Conservation (phyloP, 2,329 filamentous ascomycete species). For the Colletotrichum karsti region DNA sequence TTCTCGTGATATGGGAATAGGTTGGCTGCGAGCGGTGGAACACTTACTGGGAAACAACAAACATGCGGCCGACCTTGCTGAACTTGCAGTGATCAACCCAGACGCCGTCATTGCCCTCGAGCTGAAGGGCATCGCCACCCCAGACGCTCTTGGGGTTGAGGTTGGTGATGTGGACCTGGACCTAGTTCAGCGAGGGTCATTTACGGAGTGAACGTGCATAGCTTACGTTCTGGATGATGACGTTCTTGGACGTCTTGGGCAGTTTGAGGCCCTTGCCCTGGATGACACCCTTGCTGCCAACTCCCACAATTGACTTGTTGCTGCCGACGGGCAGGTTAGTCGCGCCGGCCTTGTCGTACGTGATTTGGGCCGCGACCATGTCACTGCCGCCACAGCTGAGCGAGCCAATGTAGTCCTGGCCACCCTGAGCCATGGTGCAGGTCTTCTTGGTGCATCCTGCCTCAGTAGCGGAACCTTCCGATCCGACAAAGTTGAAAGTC, state of each 20-base stretch:
- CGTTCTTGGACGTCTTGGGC: constrained; percentile 50
- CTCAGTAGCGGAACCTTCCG: constrained; percentile 33
- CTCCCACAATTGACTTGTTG: constrained; percentile 37
- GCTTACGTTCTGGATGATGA: constrained; percentile 59
- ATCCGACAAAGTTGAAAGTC: constrained; percentile 36
- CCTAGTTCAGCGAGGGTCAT: too few relatives aligned
- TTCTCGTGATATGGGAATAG: background rate
- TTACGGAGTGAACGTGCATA: too few relatives aligned
- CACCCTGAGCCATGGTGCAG: background rate
- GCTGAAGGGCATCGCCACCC: constrained; percentile 44
- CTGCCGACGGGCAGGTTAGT: constrained; percentile 32
- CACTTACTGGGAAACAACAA: constrained; percentile 36
- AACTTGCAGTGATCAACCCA: constrained; percentile 48
- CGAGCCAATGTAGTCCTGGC: constrained; percentile 35
- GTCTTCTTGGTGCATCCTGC: constrained; percentile 14
- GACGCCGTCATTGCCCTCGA: constrained; percentile 39
- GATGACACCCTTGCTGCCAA: constrained; percentile 34
- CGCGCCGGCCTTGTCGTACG: constrained; percentile 33
- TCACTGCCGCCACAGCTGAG: constrained; percentile 31
- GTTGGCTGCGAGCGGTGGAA: background rate
- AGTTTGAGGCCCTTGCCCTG: constrained; percentile 52
- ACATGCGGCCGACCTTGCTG: constrained; percentile 54
- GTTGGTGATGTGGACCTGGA: constrained; percentile 37
- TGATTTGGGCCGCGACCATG: constrained; percentile 28
- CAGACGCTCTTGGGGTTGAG: constrained; percentile 46